Base-by-base conservation (phyloP, 2,329 filamentous ascomycete species). In the Leptographium procerum region DNA sequence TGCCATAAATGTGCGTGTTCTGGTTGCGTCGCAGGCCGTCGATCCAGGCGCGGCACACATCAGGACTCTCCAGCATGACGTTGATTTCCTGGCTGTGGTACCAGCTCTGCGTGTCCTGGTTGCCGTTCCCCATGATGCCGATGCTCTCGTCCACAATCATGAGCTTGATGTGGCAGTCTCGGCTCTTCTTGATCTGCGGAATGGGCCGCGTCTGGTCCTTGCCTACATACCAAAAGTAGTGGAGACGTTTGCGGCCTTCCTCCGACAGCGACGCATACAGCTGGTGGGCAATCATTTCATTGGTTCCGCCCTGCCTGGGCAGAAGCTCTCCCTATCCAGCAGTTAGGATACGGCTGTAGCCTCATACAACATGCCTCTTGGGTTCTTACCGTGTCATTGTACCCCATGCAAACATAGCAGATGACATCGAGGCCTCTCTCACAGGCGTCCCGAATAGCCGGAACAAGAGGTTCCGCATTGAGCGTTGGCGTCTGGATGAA, bases 81-180 rank as follows among this genome's bases (percentile, higher is more conserved):
- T 92, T 91, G 57, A 88, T 79, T 69, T 92, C 88, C 68, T 91
- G 87, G 57, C 80, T 85, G 66, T 92, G 88, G 63, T 79, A 91
- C 84, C 87, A 91, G 24, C 79, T 84, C 69, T 92, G 88, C 1
- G 88, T 91, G 64, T 92, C 88, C 68, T 91, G 85, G 66, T 91
- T 92, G 0, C 87, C 88, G 62, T 82, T 88, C 4, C 88, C 88
- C 69, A 87, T 80, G 40, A 91, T 84, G 2, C 80, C 87, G 40
- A 92, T 77, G 26, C 73, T 72, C 50, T 79, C 80, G 67, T 92
- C 88, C 1, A 82, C 83, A 48, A 91, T 86, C 74, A 91, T 80
- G 3, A 92, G 74, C 68, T 92, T 92, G 67, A 91, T 79, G 69
- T 91, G 88, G 66, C 88, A 91, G 58, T 79, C 83, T 0, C 88